Evolutionary conservation across 202 grass and related monocot species (phyloP).

Genomic region (Hordeum pubiflorum): DNA sequence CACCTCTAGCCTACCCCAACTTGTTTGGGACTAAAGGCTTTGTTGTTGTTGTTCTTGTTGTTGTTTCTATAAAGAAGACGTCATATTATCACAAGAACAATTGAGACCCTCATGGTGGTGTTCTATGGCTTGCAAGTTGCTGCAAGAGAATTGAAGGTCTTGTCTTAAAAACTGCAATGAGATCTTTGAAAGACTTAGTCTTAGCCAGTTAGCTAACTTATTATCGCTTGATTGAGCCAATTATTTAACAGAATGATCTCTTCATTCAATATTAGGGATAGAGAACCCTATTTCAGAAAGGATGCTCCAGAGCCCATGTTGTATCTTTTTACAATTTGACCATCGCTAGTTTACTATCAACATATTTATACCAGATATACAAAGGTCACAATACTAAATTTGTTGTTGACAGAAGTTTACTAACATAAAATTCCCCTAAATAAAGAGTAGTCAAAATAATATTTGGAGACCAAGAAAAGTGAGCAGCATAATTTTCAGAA

Average conservation of each 20-base stretch:
- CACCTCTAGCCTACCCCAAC: too few species aligned
- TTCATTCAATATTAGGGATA: background rate
- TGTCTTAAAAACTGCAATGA: background rate
- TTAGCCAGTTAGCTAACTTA: background rate
- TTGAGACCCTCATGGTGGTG: background rate
- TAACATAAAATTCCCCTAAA: background rate
- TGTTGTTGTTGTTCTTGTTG: too few species aligned
- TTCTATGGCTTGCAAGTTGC: background rate
- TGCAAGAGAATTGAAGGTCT: background rate
- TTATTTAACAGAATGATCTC: background rate
- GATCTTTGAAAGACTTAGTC: background rate
- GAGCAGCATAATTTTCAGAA: background rate
- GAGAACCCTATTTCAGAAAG: background rate
- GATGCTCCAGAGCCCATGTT: background rate
- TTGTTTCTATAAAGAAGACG: background rate
- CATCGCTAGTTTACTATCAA: background rate
- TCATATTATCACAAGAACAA: background rate
- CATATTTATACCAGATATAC: too few species aligned
- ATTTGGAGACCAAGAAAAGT: background rate
- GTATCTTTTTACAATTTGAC: background rate
- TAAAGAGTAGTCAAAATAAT: background rate
- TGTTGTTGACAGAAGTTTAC: background rate
- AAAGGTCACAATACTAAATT: background rate
- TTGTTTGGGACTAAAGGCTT: too few species aligned
- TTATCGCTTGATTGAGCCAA: background rate